Evolutionary conservation across 352 stramenopile genomes (phyloP).

Genomic region (Phytophthora capsici): DNA sequence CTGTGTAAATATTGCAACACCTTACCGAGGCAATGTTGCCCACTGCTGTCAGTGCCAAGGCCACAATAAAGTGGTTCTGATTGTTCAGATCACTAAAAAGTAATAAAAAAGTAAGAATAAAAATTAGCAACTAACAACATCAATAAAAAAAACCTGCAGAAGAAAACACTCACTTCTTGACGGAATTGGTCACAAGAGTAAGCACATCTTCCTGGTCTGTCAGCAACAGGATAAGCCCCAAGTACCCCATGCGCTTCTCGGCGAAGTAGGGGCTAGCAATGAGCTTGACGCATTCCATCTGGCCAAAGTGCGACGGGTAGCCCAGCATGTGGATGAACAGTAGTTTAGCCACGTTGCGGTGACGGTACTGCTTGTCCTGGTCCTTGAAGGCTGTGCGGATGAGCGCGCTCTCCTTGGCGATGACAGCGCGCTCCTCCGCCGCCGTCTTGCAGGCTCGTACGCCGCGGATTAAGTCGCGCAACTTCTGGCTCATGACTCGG

Average conservation of each 20-base stretch:
- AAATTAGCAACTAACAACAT: conserved; percentile 1
- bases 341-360: conserved; percentile 99
- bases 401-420: conserved; percentile 98
- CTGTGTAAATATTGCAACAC: neutral
- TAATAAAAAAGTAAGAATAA: neutral
- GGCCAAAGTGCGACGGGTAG: conserved; percentile 99
- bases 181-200: conserved; percentile 99
- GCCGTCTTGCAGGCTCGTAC: conserved; percentile 99
- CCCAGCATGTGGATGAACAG: conserved; percentile 99
- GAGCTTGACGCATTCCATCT: conserved; percentile 99
- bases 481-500: conserved; percentile 95
- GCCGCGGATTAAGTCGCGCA: conserved; percentile 98
- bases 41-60: conserved; percentile 96
- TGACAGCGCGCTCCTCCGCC: conserved; percentile 98
- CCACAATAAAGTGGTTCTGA: conserved; percentile 95
- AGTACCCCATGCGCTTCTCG: conserved; percentile 99
- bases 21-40: conserved; percentile 97
- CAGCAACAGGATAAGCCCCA: conserved; percentile 97
- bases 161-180: conserved; percentile 91
- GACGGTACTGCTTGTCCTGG: conserved; percentile 95
- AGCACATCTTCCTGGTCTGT: conserved; percentile 99
- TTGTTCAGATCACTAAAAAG: conserved; percentile 92
- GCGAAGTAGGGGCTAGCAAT: conserved; percentile 98
- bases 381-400: conserved; percentile 99
- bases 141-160: neutral